These are phyloP conservation scores for Paecilomyces formosus DNA, from an alignment of 2,329 filamentous ascomycete species.

Conservation along the genomic window DNA sequence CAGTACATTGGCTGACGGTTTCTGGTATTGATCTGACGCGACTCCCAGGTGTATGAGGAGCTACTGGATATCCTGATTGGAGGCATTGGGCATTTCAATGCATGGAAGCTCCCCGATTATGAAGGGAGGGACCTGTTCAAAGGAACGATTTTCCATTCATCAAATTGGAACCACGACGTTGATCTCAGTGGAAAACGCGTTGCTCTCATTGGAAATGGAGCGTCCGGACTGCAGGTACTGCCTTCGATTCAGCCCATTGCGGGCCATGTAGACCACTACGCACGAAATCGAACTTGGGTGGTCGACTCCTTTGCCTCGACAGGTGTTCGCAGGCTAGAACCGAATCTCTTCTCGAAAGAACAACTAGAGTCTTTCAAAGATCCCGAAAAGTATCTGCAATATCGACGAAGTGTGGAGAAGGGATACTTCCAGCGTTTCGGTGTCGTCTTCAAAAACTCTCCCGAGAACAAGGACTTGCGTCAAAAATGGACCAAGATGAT, in stretches of 20 bases:
- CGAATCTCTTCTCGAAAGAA: slow-evolving; percentile 49
- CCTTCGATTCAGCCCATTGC: slow-evolving; percentile 33
- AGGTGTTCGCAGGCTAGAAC: slow-evolving; percentile 45
- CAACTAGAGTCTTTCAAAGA: slow-evolving; percentile 53
- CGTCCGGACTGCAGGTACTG: slow-evolving; percentile 50
- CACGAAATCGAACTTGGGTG: slow-evolving; percentile 60
- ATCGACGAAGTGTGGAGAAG: slow-evolving; percentile 50
- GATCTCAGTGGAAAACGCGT: slow-evolving; percentile 44
- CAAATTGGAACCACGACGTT: slow-evolving; percentile 50
- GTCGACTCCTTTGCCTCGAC: slow-evolving; percentile 54
- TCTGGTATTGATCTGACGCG: slow-evolving; percentile 17
- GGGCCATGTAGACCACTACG: slow-evolving; percentile 55
- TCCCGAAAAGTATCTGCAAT: slow-evolving; percentile 53
- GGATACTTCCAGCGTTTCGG: slow-evolving; percentile 56
- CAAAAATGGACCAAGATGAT: slow-evolving; percentile 47
- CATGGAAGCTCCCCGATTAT: slow-evolving; percentile 56
- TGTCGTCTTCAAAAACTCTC: slow-evolving; percentile 47
- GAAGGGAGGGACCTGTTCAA: slow-evolving; percentile 50
- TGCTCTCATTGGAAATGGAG: slow-evolving; percentile 58
- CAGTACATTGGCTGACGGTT: background rate
- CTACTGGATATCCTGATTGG: slow-evolving; percentile 56
- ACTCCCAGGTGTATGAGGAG: slow-evolving; percentile 34
- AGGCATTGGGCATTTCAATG: slow-evolving; percentile 59
- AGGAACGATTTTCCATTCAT: slow-evolving; percentile 53
- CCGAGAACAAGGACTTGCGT: slow-evolving; percentile 42